Percentiles rank a stretch among this genome's conserved stretches.
Conservation (phyloP, 2,329 filamentous ascomycete genomes). For the Aspergillus sp. region DNA sequence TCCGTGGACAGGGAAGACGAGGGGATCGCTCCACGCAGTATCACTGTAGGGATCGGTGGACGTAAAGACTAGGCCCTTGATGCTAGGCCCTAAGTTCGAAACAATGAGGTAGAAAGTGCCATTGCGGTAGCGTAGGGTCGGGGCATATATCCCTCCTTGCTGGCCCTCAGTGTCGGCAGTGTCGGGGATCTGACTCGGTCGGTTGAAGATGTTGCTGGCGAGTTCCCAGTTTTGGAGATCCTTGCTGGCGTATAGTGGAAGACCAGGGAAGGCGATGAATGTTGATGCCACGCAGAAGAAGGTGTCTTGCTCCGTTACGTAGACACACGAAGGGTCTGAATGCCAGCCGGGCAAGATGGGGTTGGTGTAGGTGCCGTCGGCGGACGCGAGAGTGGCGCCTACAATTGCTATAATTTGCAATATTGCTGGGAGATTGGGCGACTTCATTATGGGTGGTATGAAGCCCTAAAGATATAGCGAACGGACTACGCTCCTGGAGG, state of each 20-base stretch:
- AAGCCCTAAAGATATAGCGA: too few relatives aligned
- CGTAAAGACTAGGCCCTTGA: slow-evolving; percentile 19
- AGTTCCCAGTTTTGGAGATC: slow-evolving; percentile 34
- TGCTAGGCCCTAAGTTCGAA: slow-evolving; percentile 13
- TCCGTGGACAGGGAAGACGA: slow-evolving; percentile 10
- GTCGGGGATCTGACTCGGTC: slow-evolving; percentile 36
- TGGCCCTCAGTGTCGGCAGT: slow-evolving; percentile 22
- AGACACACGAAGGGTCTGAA: slow-evolving; percentile 48
- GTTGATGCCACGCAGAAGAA: slow-evolving; percentile 49
- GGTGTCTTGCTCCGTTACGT: slow-evolving; percentile 38
- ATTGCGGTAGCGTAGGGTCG: slow-evolving; percentile 41
- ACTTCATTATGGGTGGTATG: too few relatives aligned
- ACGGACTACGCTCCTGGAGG: too few relatives aligned
- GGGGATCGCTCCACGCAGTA: slow-evolving; percentile 16
- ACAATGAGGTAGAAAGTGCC: slow-evolving; percentile 44
- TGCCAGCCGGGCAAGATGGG: slow-evolving; percentile 50
- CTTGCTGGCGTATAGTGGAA: slow-evolving; percentile 47
- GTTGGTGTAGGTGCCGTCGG: slow-evolving; percentile 28
- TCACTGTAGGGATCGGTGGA: slow-evolving; percentile 15
- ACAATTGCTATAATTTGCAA: too few relatives aligned
- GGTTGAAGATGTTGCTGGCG: slow-evolving; percentile 26
- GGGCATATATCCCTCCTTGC: slow-evolving; percentile 42
- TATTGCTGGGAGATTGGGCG: too few relatives aligned
- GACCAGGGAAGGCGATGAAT: slow-evolving; percentile 48
- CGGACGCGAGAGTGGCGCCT: too few relatives aligned